A percentile compares a stretch with the other conserved stretches of the same genome.
Conservation (phyloP, 192 early-diverging fungal species). For the Gamsiella multidivaricata region DNA sequence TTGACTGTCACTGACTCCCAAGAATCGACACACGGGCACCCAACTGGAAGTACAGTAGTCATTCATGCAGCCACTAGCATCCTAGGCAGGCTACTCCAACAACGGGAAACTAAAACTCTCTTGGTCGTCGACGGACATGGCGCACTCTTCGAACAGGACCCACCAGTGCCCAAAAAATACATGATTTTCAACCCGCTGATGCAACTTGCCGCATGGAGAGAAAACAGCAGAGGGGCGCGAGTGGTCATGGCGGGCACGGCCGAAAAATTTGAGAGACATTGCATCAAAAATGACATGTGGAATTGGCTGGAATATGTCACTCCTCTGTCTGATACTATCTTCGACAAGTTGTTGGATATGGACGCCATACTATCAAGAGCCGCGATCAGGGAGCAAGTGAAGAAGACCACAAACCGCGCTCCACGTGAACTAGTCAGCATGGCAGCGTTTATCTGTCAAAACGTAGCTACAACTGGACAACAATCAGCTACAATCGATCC, state of each 20-base stretch:
- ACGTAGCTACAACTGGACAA: no score
- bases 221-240: conserved; percentile 14
- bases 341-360: conserved; percentile 15
- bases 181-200: conserved; percentile 29
- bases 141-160: conserved; percentile 32
- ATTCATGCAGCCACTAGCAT: background rate
- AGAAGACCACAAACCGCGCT: conserved; percentile 32
- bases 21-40: background rate
- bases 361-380: conserved; percentile 9
- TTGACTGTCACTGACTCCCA: conserved; percentile 19
- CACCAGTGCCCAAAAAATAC: conserved; percentile 18
- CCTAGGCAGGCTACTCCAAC: conserved; percentile 1
- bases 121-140: conserved; percentile 45
- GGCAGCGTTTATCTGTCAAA: conserved; percentile 4
- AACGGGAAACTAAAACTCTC: conserved; percentile 17
- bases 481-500: no score
- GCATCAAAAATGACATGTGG: conserved; percentile 23
- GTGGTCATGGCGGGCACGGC: conserved; percentile 23
- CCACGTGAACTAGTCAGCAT: conserved; percentile 33
- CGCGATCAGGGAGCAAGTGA: conserved; percentile 19
- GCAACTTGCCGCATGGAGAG: conserved; percentile 33
- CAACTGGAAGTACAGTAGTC: background rate
- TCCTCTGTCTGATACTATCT: conserved; percentile 23
- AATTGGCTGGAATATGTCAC: conserved; percentile 24
- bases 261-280: conserved; percentile 28